Percentiles rank a stretch among this genome's conserved stretches.
These are phyloP conservation scores for Epicoccum nigrum DNA, from an alignment of 2,329 filamentous ascomycete species.

Conservation along the genomic window DNA sequence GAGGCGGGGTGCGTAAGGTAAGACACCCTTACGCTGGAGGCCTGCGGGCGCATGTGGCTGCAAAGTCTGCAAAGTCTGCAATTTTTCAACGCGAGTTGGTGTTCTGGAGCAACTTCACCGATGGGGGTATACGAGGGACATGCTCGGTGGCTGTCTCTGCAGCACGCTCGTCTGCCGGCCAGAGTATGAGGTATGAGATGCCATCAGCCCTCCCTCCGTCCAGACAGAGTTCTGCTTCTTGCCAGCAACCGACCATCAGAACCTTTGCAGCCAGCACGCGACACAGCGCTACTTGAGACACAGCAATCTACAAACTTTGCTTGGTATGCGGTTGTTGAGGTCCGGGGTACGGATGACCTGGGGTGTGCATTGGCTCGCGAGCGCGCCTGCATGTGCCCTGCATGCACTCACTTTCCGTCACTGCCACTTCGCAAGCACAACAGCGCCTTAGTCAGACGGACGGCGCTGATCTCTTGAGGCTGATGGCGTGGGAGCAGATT, in stretches of 20 bases:
- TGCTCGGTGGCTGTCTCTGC: too few relatives aligned
- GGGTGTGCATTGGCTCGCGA: slow-evolving; percentile 11
- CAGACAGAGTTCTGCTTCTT: not conserved
- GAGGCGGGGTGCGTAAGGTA: slow-evolving; percentile 17
- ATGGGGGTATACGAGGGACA: not conserved
- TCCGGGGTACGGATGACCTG: not conserved
- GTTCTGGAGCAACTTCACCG: slow-evolving; percentile 2
- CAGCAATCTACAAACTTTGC: not conserved
- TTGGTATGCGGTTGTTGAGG: slow-evolving; percentile 6
- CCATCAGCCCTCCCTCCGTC: not conserved
- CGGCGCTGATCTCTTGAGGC: too few relatives aligned
- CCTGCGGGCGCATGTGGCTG: slow-evolving; percentile 8
- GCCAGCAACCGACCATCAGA: not conserved
- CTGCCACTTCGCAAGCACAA: not conserved
- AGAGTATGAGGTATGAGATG: not conserved
- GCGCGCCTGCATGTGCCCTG: slow-evolving; percentile 15
- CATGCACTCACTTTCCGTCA: slow-evolving; percentile 1
- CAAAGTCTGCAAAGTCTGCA: too few relatives aligned
- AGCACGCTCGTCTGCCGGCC: too few relatives aligned
- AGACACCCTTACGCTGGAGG: slow-evolving; percentile 12
- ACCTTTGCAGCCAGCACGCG: not conserved
- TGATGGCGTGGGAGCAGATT: too few relatives aligned
- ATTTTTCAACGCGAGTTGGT: slow-evolving; percentile 8
- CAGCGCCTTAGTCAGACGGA: too few relatives aligned
- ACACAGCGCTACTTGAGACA: not conserved